These are phyloP conservation scores for Botryotinia narcissicola DNA, from an alignment of 2,329 filamentous ascomycete genomes.

Conservation along the genomic window DNA sequence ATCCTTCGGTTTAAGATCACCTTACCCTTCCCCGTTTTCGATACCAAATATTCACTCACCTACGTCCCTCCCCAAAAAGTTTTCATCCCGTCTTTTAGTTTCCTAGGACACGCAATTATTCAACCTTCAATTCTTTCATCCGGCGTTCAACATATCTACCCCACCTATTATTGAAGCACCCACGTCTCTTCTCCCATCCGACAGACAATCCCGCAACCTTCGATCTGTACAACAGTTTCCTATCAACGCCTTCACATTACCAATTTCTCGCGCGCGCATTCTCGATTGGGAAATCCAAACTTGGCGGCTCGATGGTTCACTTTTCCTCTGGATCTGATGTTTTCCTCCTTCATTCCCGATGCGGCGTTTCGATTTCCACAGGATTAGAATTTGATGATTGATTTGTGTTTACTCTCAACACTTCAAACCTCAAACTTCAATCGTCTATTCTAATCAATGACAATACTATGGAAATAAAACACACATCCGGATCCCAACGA, in stretches of 20 bases:
- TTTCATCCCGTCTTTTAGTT: background rate
- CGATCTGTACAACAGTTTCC: slow-evolving; percentile 3
- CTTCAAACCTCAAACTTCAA: no score
- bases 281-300: background rate
- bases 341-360: background rate
- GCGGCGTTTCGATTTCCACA: background rate
- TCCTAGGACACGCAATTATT: background rate
- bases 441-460: background rate
- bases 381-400: background rate
- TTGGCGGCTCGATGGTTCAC: background rate
- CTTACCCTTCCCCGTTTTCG: background rate
- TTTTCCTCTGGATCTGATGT: background rate
- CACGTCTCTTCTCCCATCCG: background rate
- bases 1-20: background rate
- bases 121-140: slow-evolving; percentile 4
- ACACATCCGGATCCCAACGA: background rate
- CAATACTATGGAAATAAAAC: no score
- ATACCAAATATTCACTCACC: background rate
- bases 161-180: background rate
- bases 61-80: background rate
- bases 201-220: background rate
- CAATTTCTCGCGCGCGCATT: background rate
- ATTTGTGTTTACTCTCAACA: background rate
- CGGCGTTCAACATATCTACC: slow-evolving; percentile 8
- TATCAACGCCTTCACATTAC: background rate